Base-by-base conservation (phyloP, 148 eudicot genomes). In the Pharnaceum exiguum region DNA sequence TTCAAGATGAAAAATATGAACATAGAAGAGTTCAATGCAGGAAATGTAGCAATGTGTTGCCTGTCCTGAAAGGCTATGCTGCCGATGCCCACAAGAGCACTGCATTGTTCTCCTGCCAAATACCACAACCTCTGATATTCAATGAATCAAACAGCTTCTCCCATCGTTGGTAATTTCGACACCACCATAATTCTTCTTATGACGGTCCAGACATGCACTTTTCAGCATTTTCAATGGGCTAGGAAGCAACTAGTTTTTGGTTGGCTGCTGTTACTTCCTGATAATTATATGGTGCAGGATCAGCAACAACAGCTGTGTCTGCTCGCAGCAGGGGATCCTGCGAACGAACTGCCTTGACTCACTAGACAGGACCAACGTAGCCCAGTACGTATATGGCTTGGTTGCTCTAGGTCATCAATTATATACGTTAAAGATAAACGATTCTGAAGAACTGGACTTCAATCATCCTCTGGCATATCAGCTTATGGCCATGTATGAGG, bases 281-380 rank as follows among this genome's bases (percentile, higher is more conserved):
- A n/a, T n/a, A n/a, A n/a, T n/a, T n/a, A n/a, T n/a, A n/a, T n/a
- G n/a, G n/a, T n/a, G 21, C 28, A 25, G 4, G 38, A 33, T 53
- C 7, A 11, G 37, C 48, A 43, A 59, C 33, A 39, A 31, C 12
- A 33, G 19, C 44, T 9, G 7, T 2, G 63, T 38, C 26, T 51
- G 22, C 4, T n/a, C n/a, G 59, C 99, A 93, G 62, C 71, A 68
- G 50, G 99, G 99, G 44, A 83, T 93, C 46, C 63, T 93, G 28
- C 66, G 96, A 60, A 76, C 91, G 33, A 93, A 93, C 57, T 93
- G 99, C 78, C 78, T 93, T 47, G 99, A 93, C 53, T 93, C 95
- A 55, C 77, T 93, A 67, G 99, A 93, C 62, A 90, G 99, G 39
- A 93, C 99, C 38, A 93, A 93, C 66, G 89, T 76, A 40, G 95